Evolutionary conservation across 2,329 filamentous ascomycete species (phyloP).

Genomic region (Monilinia laxa): DNA sequence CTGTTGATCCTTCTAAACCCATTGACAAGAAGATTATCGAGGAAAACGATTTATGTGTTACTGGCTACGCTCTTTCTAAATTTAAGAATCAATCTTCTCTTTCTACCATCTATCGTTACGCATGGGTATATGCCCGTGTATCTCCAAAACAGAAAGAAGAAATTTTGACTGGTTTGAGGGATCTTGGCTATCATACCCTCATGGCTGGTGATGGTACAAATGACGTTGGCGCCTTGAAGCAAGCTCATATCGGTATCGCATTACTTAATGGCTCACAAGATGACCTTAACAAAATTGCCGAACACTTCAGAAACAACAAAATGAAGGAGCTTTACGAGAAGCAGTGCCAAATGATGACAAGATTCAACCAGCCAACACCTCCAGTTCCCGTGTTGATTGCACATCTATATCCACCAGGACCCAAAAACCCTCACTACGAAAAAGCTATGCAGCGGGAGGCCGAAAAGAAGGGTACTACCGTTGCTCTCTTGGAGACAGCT

Average conservation of each 20-base stretch:
- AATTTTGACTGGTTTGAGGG: constrained; percentile 93
- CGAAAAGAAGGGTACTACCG: constrained; percentile 69
- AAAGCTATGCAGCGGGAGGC: constrained; percentile 89
- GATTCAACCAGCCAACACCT: constrained; percentile 92
- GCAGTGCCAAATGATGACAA: constrained; percentile 84
- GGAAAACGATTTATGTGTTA: constrained; percentile 90
- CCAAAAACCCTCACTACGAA: constrained; percentile 87
- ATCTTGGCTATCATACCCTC: constrained; percentile 94
- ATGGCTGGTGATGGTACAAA: constrained; percentile 99
- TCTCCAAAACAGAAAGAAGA: constrained; percentile 99
- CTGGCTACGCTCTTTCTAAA: constrained; percentile 87
- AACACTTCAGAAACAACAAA: constrained; percentile 90
- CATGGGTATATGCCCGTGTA: constrained; percentile 97
- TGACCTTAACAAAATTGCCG: constrained; percentile 85
- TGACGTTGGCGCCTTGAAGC: constrained; percentile 95
- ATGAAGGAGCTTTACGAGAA: constrained; percentile 99
- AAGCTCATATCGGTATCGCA: constrained; percentile 95
- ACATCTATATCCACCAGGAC: constrained; percentile 89
- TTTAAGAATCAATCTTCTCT: constrained; percentile 80
- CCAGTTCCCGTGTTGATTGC: constrained; percentile 90
- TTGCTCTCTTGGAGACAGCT: constrained; percentile 52
- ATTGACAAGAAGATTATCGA: constrained; percentile 79
- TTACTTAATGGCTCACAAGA: constrained; percentile 92
- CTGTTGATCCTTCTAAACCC: constrained; percentile 78
- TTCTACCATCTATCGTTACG: constrained; percentile 75